These are phyloP conservation scores for Eragrostis nindensis DNA, from an alignment of 176 grass and related monocot species.

Conservation along the genomic window DNA sequence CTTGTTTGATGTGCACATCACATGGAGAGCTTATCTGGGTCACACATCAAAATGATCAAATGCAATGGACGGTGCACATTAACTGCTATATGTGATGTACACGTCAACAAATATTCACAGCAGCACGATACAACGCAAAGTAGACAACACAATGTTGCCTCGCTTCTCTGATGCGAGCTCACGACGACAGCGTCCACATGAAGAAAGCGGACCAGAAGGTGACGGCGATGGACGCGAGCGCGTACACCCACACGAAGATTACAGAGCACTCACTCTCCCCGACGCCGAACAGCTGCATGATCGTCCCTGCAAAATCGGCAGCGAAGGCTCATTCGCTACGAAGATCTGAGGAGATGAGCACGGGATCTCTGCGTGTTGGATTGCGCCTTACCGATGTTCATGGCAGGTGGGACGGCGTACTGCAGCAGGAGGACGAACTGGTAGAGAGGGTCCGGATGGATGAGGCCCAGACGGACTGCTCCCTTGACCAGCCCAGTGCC, in stretches of 20 bases:
- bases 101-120: too few species aligned
- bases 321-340: background rate
- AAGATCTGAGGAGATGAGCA: background rate
- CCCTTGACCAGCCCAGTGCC: slow-evolving; percentile 66
- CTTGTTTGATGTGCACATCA: too few species aligned
- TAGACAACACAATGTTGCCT: background rate
- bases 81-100: too few species aligned
- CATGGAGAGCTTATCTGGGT: too few species aligned
- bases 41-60: too few species aligned
- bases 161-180: background rate
- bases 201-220: slow-evolving; percentile 86
- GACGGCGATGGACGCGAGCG: slow-evolving; percentile 74
- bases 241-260: slow-evolving; percentile 84
- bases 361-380: background rate
- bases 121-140: background rate
- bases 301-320: slow-evolving; percentile 57
- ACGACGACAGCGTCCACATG: slow-evolving; percentile 77
- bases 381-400: slow-evolving; percentile 80
- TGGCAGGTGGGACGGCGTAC: slow-evolving; percentile 77
- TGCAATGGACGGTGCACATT: too few species aligned
- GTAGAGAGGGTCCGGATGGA: slow-evolving; percentile 72
- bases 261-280: slow-evolving; percentile 86
- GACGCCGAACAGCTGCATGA: slow-evolving; percentile 81
- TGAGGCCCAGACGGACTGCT: slow-evolving; percentile 56
- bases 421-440: slow-evolving; percentile 92